Evolutionary conservation across 345 rosid species (phyloP).

Genomic region (Cardamine occulta): DNA sequence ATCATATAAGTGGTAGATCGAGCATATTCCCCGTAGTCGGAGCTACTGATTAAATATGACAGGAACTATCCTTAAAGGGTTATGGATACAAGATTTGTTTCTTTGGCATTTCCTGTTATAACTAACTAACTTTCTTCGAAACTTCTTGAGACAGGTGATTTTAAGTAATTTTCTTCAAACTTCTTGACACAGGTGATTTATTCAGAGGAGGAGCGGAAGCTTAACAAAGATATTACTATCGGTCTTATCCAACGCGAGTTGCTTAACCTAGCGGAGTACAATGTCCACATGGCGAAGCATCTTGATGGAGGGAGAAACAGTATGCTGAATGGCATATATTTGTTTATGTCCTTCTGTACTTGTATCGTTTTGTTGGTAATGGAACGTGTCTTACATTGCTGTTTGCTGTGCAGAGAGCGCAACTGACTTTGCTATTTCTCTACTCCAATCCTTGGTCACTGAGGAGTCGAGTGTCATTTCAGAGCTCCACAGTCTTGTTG

Average conservation of each 20-base stretch:
- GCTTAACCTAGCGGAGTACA: conserved; percentile 93
- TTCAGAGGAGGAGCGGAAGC: conserved; percentile 92
- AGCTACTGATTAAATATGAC: conserved; percentile 7
- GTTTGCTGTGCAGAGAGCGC: conserved; percentile 73
- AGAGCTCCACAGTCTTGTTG: conserved; percentile 91
- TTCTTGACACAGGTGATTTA: conserved; percentile 71
- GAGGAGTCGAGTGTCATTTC: conserved; percentile 92
- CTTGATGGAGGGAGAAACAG: conserved; percentile 97
- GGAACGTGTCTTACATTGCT: conserved; percentile 22
- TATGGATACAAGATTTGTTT: background rate
- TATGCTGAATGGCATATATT: conserved; percentile 44
- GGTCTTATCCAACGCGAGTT: conserved; percentile 86
- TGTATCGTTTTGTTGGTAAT: background rate
- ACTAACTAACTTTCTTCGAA: conserved; percentile 16
- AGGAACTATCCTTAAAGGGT: background rate
- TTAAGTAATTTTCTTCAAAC: conserved; percentile 36
- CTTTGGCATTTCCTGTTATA: conserved; percentile 10
- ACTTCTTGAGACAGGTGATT: conserved; percentile 60
- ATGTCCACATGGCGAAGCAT: conserved; percentile 89
- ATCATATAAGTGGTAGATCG: background rate
- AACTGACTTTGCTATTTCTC: conserved; percentile 79
- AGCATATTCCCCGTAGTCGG: conserved; percentile 10
- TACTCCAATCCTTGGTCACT: conserved; percentile 75
- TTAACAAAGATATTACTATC: conserved; percentile 84
- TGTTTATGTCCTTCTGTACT: conserved; percentile 1